Conservation (phyloP, 345 rosid genomes). For the Durio zibethinus region DNA sequence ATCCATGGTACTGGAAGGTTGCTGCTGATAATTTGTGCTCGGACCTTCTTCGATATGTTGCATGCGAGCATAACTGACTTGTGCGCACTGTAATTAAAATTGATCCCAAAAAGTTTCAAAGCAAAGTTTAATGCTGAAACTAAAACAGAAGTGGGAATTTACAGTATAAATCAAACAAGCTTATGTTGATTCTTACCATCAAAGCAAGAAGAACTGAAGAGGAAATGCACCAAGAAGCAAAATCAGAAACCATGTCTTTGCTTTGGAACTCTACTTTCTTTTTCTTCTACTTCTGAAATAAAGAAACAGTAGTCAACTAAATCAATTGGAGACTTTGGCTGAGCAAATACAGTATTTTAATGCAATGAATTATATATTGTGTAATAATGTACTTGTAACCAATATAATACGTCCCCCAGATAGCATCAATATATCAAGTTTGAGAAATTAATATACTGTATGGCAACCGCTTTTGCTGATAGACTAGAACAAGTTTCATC, state of each 20-base stretch:
- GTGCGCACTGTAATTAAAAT: not conserved
- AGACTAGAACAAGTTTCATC: not conserved
- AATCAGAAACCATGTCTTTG: constrained; percentile 12
- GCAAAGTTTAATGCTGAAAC: not conserved
- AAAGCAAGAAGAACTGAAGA: not conserved
- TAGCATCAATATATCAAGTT: not conserved
- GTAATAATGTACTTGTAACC: not conserved
- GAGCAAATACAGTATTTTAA: not conserved
- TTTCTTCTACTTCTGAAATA: not conserved
- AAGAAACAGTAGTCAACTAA: not conserved
- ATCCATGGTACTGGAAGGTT: too few relatives aligned
- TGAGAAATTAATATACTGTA: not conserved
- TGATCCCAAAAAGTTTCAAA: not conserved
- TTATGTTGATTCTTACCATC: constrained; percentile 4
- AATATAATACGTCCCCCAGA: not conserved
- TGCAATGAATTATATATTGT: not conserved
- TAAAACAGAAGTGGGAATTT: not conserved
- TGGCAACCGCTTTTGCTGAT: not conserved
- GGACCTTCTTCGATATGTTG: not conserved
- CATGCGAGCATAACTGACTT: not conserved
- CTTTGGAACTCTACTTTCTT: not conserved
- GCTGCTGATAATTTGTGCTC: not conserved
- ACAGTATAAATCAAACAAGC: not conserved
- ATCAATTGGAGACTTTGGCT: not conserved
- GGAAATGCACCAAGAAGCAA: not conserved